phyloP scores from a whole-genome alignment of 805 yeast species.

The Dipodascopsis uninucleata region DNA sequence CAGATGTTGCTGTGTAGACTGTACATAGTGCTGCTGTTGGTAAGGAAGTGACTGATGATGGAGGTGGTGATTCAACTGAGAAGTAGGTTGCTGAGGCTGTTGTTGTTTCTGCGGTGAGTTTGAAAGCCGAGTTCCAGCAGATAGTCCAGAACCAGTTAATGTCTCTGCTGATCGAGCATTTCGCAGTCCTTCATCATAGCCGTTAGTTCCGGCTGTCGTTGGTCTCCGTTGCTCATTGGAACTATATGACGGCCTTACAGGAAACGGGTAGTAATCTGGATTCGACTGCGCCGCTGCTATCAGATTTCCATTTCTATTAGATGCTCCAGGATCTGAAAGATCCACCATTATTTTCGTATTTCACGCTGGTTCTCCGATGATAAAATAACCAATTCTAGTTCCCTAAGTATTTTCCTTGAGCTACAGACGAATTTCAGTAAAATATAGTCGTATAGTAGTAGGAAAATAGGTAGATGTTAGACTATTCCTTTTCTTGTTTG shows the following conservation, averaged over 20 bases:
- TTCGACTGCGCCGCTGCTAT: too few species aligned
- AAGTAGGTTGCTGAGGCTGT: too few species aligned
- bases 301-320: too few species aligned
- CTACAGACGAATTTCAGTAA: too few species aligned
- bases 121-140: not conserved
- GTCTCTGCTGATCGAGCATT: slow-evolving; percentile 9
- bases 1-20: not conserved
- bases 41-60: not conserved
- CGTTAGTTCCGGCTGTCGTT: slow-evolving; percentile 8
- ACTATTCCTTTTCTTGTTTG: not conserved
- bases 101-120: not conserved
- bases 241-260: slow-evolving; percentile 15
- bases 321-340: not conserved
- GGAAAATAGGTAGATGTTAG: not conserved
- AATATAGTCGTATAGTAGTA: not conserved
- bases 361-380: too few species aligned
- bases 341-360: not conserved
- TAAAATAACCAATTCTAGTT: not conserved
- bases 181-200: too few species aligned
- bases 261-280: slow-evolving; percentile 23
- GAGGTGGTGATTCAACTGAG: not conserved
- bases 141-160: not conserved
- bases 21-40: not conserved
- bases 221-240: not conserved
- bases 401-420: not conserved